Base-by-base conservation (phyloP, 2,329 filamentous ascomycete species). In the Colletotrichum sp. region DNA sequence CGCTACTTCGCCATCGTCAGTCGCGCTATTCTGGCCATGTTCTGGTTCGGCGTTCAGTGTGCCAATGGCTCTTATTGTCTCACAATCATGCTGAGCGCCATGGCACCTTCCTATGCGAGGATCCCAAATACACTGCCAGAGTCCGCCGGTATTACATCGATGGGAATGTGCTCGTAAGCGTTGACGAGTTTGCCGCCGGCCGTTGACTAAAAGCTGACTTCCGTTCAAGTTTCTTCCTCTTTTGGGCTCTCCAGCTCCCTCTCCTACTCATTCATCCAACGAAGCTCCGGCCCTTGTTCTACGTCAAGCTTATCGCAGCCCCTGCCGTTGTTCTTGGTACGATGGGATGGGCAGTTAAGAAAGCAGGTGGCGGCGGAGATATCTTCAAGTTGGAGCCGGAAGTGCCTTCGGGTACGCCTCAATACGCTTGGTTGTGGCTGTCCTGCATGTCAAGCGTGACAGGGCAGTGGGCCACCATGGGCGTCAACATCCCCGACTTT, bases 41-140 rank as follows among this genome's bases (percentile, higher is more conserved):
- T 90, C 79, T 90, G 88, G 93, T 91, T 93, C 69, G 91, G 92
- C 1, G 93, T 94, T 63, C 92, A 94, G 52, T 70, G 66, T 34
- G 32, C 61, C 7, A 76, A 66, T n/a, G 66, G 74, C 10, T 71
- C 74, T 12, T 70, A 61, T n/a, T 60, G 60, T 57, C 43, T 71
- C 59, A 85, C 84, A 1, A 74, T 74, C 36, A 87, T 89, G 79
- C 79, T 89, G 32, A 82, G 80, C 5, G 84, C 87, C 13, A 86
- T 87, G 67, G 92, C 90, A 88, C 91, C 91, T 0, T 89, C 87
- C 12, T 93, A 91, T 78, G 82, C 86, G 2, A 84, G 85, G 1
- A 84, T 92, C 13, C 85, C 86, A 1, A 93, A 93, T 78, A 82
- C 85, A 30, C 86, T 93, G 6, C 87, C 90, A 0, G 83, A 81